Evolutionary conservation across 495 filamentous ascomycete genomes (phyloP).

Genomic region (Cairneyella variabilis): DNA sequence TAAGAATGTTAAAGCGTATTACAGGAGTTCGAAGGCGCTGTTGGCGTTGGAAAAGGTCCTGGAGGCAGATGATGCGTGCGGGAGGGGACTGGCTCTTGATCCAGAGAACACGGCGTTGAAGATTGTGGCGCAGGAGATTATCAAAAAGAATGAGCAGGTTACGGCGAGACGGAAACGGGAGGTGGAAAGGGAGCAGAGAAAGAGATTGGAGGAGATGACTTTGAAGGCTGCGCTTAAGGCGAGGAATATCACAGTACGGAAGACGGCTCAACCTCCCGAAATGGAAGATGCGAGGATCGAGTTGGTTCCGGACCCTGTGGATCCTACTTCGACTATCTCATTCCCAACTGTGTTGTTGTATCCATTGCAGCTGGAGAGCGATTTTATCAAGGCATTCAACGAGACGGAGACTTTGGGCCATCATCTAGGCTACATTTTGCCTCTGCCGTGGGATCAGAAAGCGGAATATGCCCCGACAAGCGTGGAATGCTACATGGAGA

Average conservation of each 20-base stretch:
- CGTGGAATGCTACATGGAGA: constrained; percentile 93
- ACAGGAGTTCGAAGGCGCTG: constrained; percentile 74
- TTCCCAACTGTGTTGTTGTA: constrained; percentile 85
- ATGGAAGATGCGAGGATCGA: constrained; percentile 72
- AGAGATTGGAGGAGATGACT: constrained; percentile 50
- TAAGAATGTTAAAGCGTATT: constrained; percentile 80
- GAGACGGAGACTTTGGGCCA: constrained; percentile 67
- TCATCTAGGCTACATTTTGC: constrained; percentile 77
- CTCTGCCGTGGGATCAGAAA: constrained; percentile 74
- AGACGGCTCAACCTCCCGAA: constrained; percentile 70
- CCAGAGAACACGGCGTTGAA: constrained; percentile 52
- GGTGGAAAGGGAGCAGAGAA: constrained; percentile 47
- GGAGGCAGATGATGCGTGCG: constrained; percentile 73
- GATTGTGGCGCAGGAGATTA: constrained; percentile 49
- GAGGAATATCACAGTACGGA: constrained; percentile 62
- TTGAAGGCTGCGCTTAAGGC: constrained; percentile 69
- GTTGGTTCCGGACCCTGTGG: constrained; percentile 68
- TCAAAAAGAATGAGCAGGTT: constrained; percentile 40
- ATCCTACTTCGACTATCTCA: constrained; percentile 62
- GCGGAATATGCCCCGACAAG: constrained; percentile 57
- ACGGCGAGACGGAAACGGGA: constrained; percentile 36
- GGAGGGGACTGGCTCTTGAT: constrained; percentile 67
- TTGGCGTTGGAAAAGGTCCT: constrained; percentile 65
- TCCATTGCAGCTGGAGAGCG: constrained; percentile 68
- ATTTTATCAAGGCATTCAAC: constrained; percentile 82